Base-by-base conservation (phyloP, 1,284 basidiomycete genomes). In the Mycena citricolor region DNA sequence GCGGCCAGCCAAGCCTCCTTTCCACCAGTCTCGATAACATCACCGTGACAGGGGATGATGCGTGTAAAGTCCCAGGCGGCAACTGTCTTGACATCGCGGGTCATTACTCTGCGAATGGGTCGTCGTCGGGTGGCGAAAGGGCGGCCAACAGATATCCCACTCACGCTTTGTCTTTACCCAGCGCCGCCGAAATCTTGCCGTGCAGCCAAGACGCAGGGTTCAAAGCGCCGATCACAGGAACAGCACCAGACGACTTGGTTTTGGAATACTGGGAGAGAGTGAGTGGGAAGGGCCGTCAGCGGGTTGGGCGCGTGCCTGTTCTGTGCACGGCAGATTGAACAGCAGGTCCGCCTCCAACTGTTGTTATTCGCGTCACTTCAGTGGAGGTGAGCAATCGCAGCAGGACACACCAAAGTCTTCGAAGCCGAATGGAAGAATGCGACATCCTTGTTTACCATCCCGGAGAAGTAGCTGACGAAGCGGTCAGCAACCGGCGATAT, bases 11-110 rank as follows among this genome's bases (percentile, higher is more conserved):
- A 94, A 2, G 79, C 83, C 32, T 73, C 71, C 59, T 86, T 86
- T 0, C 77, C 91, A 5, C 76, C 76, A 0, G 67, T 77, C 63
- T 93, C 90, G 45, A 94, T 87, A 14, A 93, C 86, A 54, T 92
- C 88, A n/a, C 89, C 94, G 63, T 97, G 94, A 59, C 93, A 95
- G 34, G 91, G 90, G 47, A 97, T 92, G 59, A 98, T 87, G 32
- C 88, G 73, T 22, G 89, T 79, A 62, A 93, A 94, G 56, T 94
- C 84, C 92, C 92, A 94, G 2, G 66, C 74, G 1, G 81, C 74
- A 2, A 94, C 89, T 1, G 73, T 82, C 54, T 74, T 78, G 3
- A 77, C 83, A 56, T 90, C 81, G 21, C 78, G 73, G 42, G 71
- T 76, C 86, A 91, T 89, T 5, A 78, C 80, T 21, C 88, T 91